These are phyloP conservation scores for Phanerochaete carnosa DNA, from an alignment of 768 basidiomycete species.

Conservation along the genomic window DNA sequence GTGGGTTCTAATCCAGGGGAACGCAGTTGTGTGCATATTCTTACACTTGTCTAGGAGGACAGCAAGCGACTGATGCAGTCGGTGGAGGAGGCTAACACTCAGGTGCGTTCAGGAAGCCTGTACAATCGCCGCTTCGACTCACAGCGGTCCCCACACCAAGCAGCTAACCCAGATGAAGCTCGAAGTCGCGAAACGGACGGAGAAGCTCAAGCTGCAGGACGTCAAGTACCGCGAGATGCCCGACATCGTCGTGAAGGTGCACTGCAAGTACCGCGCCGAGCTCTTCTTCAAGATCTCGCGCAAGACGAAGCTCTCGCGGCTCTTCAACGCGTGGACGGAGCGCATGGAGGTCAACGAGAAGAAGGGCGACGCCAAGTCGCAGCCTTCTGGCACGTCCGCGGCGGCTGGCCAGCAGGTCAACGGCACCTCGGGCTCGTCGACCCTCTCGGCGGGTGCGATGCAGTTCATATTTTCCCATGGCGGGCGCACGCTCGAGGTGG, in stretches of 20 bases:
- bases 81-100: conserved; percentile 63
- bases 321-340: conserved; percentile 87
- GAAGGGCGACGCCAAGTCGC: conserved; percentile 37
- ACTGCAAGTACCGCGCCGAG: conserved; percentile 86
- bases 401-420: conserved; percentile 34
- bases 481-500: conserved; percentile 73
- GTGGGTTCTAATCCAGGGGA: conserved; percentile 45
- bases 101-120: not conserved
- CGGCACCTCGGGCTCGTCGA: conserved; percentile 23
- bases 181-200: conserved; percentile 76
- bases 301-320: conserved; percentile 79
- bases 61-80: conserved; percentile 75
- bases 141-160: not conserved
- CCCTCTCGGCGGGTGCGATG: conserved; percentile 42
- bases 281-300: conserved; percentile 92
- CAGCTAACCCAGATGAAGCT: conserved; percentile 79
- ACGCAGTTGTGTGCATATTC: conserved; percentile 37
- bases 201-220: conserved; percentile 76
- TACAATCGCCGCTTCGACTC: not conserved
- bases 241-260: conserved; percentile 87
- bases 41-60: conserved; percentile 59
- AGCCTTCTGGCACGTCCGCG: conserved; percentile 10
- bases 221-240: conserved; percentile 81
- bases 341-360: conserved; percentile 66
- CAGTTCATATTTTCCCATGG: conserved; percentile 87